Percentiles rank a stretch among this genome's conserved stretches.
phyloP scores from a whole-genome alignment of 2,329 filamentous ascomycete genomes.

The Domatiomyces globalis region DNA sequence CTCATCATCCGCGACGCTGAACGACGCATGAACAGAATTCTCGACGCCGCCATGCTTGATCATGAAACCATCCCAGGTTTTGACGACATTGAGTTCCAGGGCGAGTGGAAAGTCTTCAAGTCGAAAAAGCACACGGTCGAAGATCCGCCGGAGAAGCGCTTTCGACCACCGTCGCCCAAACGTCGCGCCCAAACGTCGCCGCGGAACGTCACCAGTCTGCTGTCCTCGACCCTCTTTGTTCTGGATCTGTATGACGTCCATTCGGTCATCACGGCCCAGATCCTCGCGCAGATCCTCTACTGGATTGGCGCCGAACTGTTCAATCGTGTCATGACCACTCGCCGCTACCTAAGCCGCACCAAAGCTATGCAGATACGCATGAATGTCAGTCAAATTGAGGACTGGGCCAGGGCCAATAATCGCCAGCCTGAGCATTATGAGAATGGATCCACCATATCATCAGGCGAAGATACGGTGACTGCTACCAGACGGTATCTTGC shows the following conservation, averaged over 20 bases:
- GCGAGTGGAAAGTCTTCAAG: conserved; percentile 97
- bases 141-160: conserved; percentile 78
- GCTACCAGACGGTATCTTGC: conserved; percentile 70
- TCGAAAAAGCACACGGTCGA: conserved; percentile 75
- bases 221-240: conserved; percentile 92
- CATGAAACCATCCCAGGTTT: conserved; percentile 97
- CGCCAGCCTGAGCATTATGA: conserved; percentile 91
- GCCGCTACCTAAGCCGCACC: conserved; percentile 83
- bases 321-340: conserved; percentile 93
- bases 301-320: conserved; percentile 95
- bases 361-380: conserved; percentile 99
- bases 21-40: conserved; percentile 84
- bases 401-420: conserved; percentile 91
- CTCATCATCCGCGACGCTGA: conserved; percentile 94
- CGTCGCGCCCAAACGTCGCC: conserved; percentile 82
- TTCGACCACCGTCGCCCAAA: conserved; percentile 84
- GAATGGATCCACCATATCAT: conserved; percentile 70
- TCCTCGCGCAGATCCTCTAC: conserved; percentile 83
- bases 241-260: conserved; percentile 98
- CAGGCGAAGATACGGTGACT: conserved; percentile 76
- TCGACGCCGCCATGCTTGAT: conserved; percentile 87
- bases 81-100: conserved; percentile 90
- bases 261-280: conserved; percentile 85
- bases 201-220: conserved; percentile 83
- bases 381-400: conserved; percentile 90